phyloP scores from a whole-genome alignment of 179 eudicot genomes.

The Patellifolia procumbens region DNA sequence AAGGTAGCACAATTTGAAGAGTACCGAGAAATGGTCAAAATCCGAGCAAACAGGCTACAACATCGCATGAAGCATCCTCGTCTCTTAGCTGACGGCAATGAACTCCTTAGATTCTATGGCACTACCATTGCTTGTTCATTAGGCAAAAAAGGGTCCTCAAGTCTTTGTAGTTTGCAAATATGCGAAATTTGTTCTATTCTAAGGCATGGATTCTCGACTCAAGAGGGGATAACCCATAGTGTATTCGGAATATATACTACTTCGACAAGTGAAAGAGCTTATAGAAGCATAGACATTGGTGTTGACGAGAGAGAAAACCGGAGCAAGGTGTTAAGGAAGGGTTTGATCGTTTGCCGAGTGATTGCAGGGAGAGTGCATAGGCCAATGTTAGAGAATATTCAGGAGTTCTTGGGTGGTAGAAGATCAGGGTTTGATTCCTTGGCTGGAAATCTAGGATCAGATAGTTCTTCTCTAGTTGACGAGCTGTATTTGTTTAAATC shows the following conservation, averaged over 20 bases:
- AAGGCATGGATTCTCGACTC: conserved; percentile 52
- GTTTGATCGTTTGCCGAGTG: conserved; percentile 71
- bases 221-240: conserved; percentile 30
- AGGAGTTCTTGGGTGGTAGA: conserved; percentile 33
- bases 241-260: conserved; percentile 64
- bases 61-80: conserved; percentile 61
- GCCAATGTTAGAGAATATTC: conserved; percentile 45
- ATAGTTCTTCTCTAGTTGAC: conserved; percentile 51
- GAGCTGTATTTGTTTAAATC: conserved; percentile 60
- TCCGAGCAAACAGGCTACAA: conserved; percentile 52
- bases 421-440: conserved; percentile 67
- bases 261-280: conserved; percentile 60
- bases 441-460: conserved; percentile 59
- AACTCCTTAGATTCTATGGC: conserved; percentile 71
- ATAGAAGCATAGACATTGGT: conserved; percentile 31
- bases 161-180: conserved; percentile 47
- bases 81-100: conserved; percentile 82
- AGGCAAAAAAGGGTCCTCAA: conserved; percentile 51
- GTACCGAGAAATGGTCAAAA: conserved; percentile 61
- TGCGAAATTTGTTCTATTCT: conserved; percentile 61
- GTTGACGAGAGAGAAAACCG: conserved; percentile 4
- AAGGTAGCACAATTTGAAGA: conserved; percentile 70
- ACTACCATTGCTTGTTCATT: conserved; percentile 60
- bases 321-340: conserved; percentile 28
- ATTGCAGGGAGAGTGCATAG: conserved; percentile 81